These are phyloP conservation scores for Yamadazyma conglobata DNA, from an alignment of 1,139 yeast species.

Conservation along the genomic window DNA sequence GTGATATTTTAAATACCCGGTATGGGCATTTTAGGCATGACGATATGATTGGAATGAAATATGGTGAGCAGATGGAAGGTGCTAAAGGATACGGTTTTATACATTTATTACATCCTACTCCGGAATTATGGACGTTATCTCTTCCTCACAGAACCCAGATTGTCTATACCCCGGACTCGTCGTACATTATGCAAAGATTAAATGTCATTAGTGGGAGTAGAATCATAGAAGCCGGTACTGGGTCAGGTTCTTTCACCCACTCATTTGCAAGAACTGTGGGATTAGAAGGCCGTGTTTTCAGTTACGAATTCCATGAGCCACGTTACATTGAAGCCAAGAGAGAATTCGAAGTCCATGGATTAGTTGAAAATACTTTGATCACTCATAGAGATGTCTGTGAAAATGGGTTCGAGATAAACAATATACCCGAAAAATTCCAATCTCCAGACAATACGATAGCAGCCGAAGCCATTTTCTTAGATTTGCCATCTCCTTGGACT, in stretches of 20 bases:
- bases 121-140: slow-evolving; percentile 93
- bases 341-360: slow-evolving; percentile 74
- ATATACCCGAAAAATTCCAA: slow-evolving; percentile 31
- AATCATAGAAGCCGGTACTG: slow-evolving; percentile 97
- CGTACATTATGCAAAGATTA: slow-evolving; percentile 81
- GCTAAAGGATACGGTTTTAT: slow-evolving; percentile 81
- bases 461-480: slow-evolving; percentile 80
- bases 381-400: slow-evolving; percentile 94
- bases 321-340: slow-evolving; percentile 72
- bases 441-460: slow-evolving; percentile 26
- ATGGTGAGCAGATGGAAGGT: slow-evolving; percentile 85
- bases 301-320: slow-evolving; percentile 89
- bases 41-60: slow-evolving; percentile 74
- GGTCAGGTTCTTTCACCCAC: slow-evolving; percentile 94
- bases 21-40: slow-evolving; percentile 86
- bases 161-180: slow-evolving; percentile 93
- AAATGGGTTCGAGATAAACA: slow-evolving; percentile 67
- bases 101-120: slow-evolving; percentile 84
- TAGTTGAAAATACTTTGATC: slow-evolving; percentile 48
- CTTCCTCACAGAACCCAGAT: slow-evolving; percentile 97
- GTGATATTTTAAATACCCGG: slow-evolving; percentile 70
- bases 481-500: slow-evolving; percentile 95
- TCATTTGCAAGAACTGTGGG: slow-evolving; percentile 82
- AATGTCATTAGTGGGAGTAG: slow-evolving; percentile 69
- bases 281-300: slow-evolving; percentile 59